Conservation (phyloP, 139 green algal species). For the Chlamydomonas urium region DNA sequence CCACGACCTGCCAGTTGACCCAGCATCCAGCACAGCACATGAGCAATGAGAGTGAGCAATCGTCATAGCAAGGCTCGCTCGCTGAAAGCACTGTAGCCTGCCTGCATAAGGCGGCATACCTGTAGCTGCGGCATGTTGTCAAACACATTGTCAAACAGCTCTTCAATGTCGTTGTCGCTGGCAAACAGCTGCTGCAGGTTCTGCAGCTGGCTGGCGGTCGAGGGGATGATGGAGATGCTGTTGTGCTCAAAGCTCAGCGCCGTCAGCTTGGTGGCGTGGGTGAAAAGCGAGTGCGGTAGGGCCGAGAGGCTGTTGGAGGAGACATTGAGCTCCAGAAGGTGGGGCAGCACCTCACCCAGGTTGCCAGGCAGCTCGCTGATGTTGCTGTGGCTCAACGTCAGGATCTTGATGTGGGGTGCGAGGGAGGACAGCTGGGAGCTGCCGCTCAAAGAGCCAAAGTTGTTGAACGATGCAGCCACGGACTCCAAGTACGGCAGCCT, state of each 20-base stretch:
- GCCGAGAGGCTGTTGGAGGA: not conserved
- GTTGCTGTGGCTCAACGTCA: not conserved
- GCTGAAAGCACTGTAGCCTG: too few relatives aligned
- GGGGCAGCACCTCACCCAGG: not conserved
- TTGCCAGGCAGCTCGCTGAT: not conserved
- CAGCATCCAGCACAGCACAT: too few relatives aligned
- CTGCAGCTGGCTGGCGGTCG: not conserved
- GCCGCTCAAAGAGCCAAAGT: not conserved
- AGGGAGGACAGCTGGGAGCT: not conserved
- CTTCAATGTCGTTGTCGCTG: too few relatives aligned
- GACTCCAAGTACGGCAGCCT: constrained; percentile 1
- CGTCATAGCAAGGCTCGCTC: too few relatives aligned
- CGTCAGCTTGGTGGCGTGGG: not conserved
- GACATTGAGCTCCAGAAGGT: constrained; percentile 5
- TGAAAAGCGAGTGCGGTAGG: too few relatives aligned
- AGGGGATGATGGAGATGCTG: not conserved
- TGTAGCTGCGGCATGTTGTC: too few relatives aligned
- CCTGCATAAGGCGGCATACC: too few relatives aligned
- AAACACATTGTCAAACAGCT: too few relatives aligned
- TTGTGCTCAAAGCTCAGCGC: not conserved
- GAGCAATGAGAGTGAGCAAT: too few relatives aligned
- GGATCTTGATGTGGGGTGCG: not conserved
- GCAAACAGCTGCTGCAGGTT: too few relatives aligned
- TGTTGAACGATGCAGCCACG: not conserved
- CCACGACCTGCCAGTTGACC: constrained; percentile 8